These are phyloP conservation scores for Erodium maritimum DNA, from an alignment of 345 rosid species.

Conservation along the genomic window DNA sequence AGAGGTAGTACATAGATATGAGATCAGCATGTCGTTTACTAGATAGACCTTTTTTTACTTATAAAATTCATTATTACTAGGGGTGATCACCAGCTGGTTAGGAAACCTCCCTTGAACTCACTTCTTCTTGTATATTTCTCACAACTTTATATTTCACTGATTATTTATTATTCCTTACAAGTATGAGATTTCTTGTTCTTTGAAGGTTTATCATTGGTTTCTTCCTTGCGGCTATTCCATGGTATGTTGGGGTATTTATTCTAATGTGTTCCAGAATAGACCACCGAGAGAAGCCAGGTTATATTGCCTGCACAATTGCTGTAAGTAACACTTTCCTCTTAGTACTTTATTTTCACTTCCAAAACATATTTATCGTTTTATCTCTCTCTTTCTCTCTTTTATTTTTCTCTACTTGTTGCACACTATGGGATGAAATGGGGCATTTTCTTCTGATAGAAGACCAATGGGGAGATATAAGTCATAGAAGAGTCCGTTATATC, in stretches of 20 bases:
- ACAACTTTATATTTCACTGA: no score
- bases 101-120: no score
- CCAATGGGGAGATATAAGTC: no score
- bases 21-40: no score
- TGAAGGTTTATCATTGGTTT: constrained; percentile 77
- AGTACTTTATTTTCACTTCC: not conserved
- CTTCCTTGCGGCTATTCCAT: constrained; percentile 77
- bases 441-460: no score
- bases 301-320: constrained; percentile 76
- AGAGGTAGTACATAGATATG: no score
- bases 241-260: constrained; percentile 64
- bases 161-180: not conserved
- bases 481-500: no score
- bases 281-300: constrained; percentile 83
- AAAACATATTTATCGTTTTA: not conserved
- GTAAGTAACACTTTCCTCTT: constrained; percentile 27
- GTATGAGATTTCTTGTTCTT: constrained; percentile 6
- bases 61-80: no score
- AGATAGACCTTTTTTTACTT: no score
- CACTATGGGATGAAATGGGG: no score
- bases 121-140: no score
- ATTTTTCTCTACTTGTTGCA: not conserved
- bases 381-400: not conserved
- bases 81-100: no score
- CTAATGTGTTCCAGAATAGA: constrained; percentile 60